Evolutionary conservation across 78 protist genomes (phyloP), one percentile per base, ranked within the genome.

Genomic region (Chrysochromulina tobinii): DNA sequence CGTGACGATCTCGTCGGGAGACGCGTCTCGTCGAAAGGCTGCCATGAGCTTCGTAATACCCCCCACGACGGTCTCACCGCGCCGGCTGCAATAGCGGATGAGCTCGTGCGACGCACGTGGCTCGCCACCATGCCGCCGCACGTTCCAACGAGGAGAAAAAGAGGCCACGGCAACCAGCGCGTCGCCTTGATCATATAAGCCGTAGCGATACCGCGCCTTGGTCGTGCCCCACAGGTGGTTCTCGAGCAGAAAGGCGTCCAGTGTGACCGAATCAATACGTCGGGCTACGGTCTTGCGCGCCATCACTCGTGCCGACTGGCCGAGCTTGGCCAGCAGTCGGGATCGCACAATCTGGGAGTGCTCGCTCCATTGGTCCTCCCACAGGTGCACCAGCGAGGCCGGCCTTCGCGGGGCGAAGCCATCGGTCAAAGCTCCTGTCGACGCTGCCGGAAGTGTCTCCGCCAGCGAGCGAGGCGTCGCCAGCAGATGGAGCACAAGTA

Each of bases 161-260:
- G 61, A 53, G 27, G 85, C 85, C 38, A 53, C 85, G 27, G 85
- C 85, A 48, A 77, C 27, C 25, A 77, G 59, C 4, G 1, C 38
- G 27, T 21, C 85, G 3, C 1, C 57, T 2, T 1, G 11, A 2
- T 77, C 77, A n/a, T 21, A 77, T 25, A 77, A 61, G 20, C 85
- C 85, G 27, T 77, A 77, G 1, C 61, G 61, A 14, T 20, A 77
- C 17, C 61, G 58, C 5, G 85, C 85, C 61, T 53, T 6, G 21
- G 85, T 77, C 27, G 85, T 2, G 0, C 85, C 85, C 85, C 85
- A 77, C 20, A 77, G 59, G 59, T 77, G 85, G 27, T 77, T 48
- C 14, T 7, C 27, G 11, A 18, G n/a, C 21, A 77, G 61, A 27
- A 77, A 77, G 21, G 57, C 38, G 11, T 53, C 85, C 48, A 50